Evolutionary conservation across 108 stramenopile genomes (phyloP), one percentile per base, ranked within the genome.

Genomic region (Pseudonitzschia delicatissima): DNA sequence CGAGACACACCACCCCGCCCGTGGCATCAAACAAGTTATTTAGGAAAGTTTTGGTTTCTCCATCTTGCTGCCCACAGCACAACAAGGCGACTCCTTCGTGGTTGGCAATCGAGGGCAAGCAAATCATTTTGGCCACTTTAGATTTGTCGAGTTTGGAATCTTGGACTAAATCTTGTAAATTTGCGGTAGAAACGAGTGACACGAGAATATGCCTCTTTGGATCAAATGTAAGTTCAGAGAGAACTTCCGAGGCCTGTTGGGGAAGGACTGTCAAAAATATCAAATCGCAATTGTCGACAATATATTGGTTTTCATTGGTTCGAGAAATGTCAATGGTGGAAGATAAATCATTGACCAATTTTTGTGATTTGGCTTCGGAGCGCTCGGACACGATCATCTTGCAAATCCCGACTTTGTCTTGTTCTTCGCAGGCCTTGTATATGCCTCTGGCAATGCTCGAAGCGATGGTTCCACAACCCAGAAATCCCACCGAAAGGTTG

Each of bases 381-480:
- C 92, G 69, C 50, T 61, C 45, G 11, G 88, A 79, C 7, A 93
- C 85, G 37, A 69, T 62, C 31, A 90, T 80, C 29, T 73, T 69
- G 4, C 63, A 32, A 11, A 83, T 62, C 3, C 26, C 11, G 25
- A 69, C 64, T 13, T 33, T 49, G 28, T 55, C 11, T 49, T 47
- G n/a, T 55, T 45, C 28, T 80, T 73, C 8, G 68, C 70, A 28
- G 70, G 53, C 53, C 4, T 6, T 27, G 20, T 31, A 79, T 23
- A 93, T 58, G 13, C 84, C 87, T 2, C 71, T 85, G 23, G 85
- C 92, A 47, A 93, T 93, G 48, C 84, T 72, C 15, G 70, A 67
- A 23, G 87, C 92, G 55, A 93, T 90, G 9, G 92, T 93, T 17
- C 92, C 92, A 55, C 78, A 88, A n/a, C 92, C 92, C 31, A 90